Evolutionary conservation across 495 filamentous ascomycete genomes (phyloP), one percentile per base, ranked within the genome.

Genomic region (Xylaria longipes): DNA sequence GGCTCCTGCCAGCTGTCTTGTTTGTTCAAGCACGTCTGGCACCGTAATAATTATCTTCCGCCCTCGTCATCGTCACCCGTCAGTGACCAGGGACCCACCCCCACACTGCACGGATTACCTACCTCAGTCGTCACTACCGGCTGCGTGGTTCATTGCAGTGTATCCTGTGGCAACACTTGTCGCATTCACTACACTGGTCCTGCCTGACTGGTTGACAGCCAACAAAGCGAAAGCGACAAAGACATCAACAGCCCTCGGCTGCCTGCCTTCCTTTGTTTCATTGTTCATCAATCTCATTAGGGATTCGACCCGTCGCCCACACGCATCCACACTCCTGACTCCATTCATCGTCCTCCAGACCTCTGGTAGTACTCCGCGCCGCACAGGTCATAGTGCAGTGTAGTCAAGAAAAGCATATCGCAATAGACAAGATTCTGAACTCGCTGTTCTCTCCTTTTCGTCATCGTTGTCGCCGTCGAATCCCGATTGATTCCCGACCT

Each of bases 381-480:
- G 71, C 75, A 74, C 75, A 68, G 74, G 69, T 72, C 71, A 72
- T 74, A 73, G 75, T 79, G 77, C 75, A 77, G 73, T 79, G 75
- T 77, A 77, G 73, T 69, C 73, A 72, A 69, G 48, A 58, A 37
- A 60, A 65, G 31, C 57, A 77, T 67, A 76, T 77, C 76, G 77
- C 75, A 79, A 74, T 77, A 79, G 71, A 77, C 65, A 75, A 74
- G 75, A 79, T 37, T 74, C 71, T 45, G 56, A 68, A 78, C 69
- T 73, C 65, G 35, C 20, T 50, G 58, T 63, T 41, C 29, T 46
- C 29, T 62, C 52, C 41, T 52, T 33, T n/a, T 52, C 73, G 70
- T 73, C 74, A 50, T 57, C 31, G 31, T 60, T 9, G 52, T 64
- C 73, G 73, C 77, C 75, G 77, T 72, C 69, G 75, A 74, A 72